Evolutionary conservation across 495 filamentous ascomycete genomes (phyloP).

Genomic region (Xylaria castorea): DNA sequence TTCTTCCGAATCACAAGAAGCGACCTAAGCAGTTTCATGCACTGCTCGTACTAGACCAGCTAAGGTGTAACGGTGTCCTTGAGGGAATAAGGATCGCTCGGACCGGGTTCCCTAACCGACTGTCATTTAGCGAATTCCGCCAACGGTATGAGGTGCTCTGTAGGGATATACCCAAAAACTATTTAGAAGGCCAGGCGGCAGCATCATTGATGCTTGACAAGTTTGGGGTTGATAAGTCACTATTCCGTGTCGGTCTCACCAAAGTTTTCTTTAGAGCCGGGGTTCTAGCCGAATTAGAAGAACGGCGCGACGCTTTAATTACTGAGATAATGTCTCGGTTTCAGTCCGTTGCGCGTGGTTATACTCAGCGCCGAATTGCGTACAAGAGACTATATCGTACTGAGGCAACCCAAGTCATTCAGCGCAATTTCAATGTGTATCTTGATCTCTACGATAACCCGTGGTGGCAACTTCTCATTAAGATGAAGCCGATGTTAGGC

Average conservation of each 20-base stretch:
- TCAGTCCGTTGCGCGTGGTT: constrained; percentile 89
- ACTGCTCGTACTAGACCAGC: constrained; percentile 89
- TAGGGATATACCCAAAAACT: constrained; percentile 84
- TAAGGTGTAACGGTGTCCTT: constrained; percentile 97
- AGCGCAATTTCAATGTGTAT: constrained; percentile 89
- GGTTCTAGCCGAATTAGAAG: constrained; percentile 95
- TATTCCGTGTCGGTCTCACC: constrained; percentile 93
- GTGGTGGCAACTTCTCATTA: constrained; percentile 96
- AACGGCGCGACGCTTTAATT: constrained; percentile 90
- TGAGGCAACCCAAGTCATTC: constrained; percentile 93
- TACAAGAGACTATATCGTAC: constrained; percentile 93
- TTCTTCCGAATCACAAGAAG: constrained; percentile 98
- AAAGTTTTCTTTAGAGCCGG: constrained; percentile 99
- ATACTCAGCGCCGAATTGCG: constrained; percentile 82
- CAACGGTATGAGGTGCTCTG: constrained; percentile 98
- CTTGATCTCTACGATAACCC: constrained; percentile 86
- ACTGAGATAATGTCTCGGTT: constrained; percentile 93
- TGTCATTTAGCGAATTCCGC: constrained; percentile 92
- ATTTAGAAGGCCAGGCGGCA: constrained; percentile 86
- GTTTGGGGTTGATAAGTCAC: constrained; percentile 78
- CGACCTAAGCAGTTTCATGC: constrained; percentile 91
- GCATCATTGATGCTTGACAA: constrained; percentile 89
- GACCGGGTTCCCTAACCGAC: constrained; percentile 96
- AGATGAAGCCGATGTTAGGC: constrained; percentile 93
- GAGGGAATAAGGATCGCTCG: constrained; percentile 98